Evolutionary conservation across 2,329 filamentous ascomycete species (phyloP), one percentile per base, ranked within the genome.

Genomic region (Epichloe gansuensis): DNA sequence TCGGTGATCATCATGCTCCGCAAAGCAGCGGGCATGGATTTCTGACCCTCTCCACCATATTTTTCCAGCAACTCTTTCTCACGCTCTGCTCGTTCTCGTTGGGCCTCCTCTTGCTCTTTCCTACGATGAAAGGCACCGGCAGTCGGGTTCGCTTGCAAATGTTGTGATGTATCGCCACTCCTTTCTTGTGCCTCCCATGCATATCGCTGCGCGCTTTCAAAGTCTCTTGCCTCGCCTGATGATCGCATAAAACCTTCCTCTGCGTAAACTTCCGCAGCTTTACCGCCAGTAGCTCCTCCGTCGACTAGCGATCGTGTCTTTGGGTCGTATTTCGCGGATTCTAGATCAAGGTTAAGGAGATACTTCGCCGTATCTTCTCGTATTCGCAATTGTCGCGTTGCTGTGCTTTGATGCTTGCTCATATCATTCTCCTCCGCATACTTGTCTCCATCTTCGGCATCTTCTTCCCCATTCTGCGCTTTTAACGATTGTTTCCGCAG

Each of bases 291-390:
- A 6, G 86, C 89, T 47, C 90, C 89, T 57, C 81, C 83, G 63
- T 95, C 88, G 23, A 95, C 86, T 76, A 98, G 88, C 8, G 87
- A 85, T 61, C 93, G 80, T 12, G 91, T 96, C 67, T 98, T 98
- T 0, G 93, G 93, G 63, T 98, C 91, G 70, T 98, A 98, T 67
- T 95, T 94, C 2, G 94, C 93, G 1, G 91, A 96, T 63, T 98
- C 93, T 3, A 95, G 77, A 64, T 98, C 93, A 31, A 98, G 80
- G 64, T 97, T 97, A 8, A 96, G 74, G 3, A 98, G 76, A 65
- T 98, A 98, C 64, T 96, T 97, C 23, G 93, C 93, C 0, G 93
- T 98, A 67, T 98, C 93, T 71, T 98, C 93, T 67, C 93, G 81
- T 66, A 98, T 82, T 57, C 93, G 82, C 53, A 98, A 75, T 64